These are phyloP conservation scores for Cryptosporidium meleagridis DNA, from an alignment of 169 alveolate species.

Conservation along the genomic window DNA sequence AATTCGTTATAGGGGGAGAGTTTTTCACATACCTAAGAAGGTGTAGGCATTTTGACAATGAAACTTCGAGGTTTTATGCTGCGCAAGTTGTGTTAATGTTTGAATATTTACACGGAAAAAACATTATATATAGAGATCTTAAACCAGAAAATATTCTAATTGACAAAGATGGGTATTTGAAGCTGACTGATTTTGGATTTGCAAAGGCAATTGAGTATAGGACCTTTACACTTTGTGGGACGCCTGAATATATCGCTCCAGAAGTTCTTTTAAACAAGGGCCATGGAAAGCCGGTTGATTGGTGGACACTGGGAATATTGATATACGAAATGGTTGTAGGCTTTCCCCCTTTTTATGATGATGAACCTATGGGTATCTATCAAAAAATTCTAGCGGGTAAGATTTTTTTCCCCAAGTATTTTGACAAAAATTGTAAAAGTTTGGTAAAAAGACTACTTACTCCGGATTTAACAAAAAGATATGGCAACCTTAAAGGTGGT, in stretches of 20 bases:
- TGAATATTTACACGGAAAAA: constrained; percentile 94
- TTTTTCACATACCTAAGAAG: constrained; percentile 92
- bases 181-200: constrained; percentile 99
- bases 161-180: constrained; percentile 96
- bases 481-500: constrained; percentile 95
- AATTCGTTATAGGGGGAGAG: constrained; percentile 97
- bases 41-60: constrained; percentile 91
- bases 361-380: constrained; percentile 96
- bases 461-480: constrained; percentile 94
- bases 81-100: constrained; percentile 94
- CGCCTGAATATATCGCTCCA: constrained; percentile 99
- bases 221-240: constrained; percentile 99
- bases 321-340: constrained; percentile 98
- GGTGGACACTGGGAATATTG: constrained; percentile 99
- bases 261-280: constrained; percentile 96
- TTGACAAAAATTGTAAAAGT: constrained; percentile 89
- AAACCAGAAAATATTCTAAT: constrained; percentile 97
- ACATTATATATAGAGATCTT: constrained; percentile 93
- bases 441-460: constrained; percentile 92
- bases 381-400: constrained; percentile 95
- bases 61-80: constrained; percentile 94
- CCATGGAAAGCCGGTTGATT: constrained; percentile 96
- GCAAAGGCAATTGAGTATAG: constrained; percentile 97
- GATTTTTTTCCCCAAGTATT: constrained; percentile 92
- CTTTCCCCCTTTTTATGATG: constrained; percentile 97